Base-by-base conservation (phyloP, 2,329 filamentous ascomycete genomes). In the Xylaria sp. region DNA sequence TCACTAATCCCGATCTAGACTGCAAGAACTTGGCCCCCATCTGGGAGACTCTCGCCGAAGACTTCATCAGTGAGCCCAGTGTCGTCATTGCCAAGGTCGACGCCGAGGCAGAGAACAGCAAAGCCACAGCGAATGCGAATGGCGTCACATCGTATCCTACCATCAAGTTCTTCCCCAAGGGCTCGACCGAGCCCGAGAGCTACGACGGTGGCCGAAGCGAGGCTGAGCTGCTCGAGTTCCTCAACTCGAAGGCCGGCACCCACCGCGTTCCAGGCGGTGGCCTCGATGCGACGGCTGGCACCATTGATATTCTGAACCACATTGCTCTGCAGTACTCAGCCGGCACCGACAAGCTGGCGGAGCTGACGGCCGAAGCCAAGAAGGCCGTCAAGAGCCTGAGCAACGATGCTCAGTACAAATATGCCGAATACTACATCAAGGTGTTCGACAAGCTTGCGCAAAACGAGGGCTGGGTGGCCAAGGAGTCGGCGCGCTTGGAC, bases 21-120 rank as follows among this genome's bases (percentile, higher is more conserved):
- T 99, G 96, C 92, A 99, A 99, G 86, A 91, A 78, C 76, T 90
- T 99, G 71, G 94, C 94, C 57, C 96, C 96, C 52, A 87, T 85
- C 73, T 99, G 94, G 93, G 96, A 99, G 83, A 89, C 88, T 60
- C 84, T 98, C 72, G 95, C 96, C 70, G 85, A 85, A 69, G 92
- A 94, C 82, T 99, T 94, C 82, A 86, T 86, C 72, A 87, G 85
- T 78, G 96, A 99, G 77, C 82, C 89, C 68, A 85, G 87, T 72
- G 93, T 99, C 71, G 79, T 97, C 52, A 90, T 99, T 77, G 96
- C 94, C 81, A 98, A 99, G 85, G 91, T 99, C 70, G 95, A 99
- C 78, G 94, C 93, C 77, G 95, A 99, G 83, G 89, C 91, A 34
- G 90, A 93, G 75, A 93, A 93, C 81, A 89, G 81, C 81, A 97